Conservation (phyloP, 208 protist genomes). For the Acanthamoeba healyi region DNA sequence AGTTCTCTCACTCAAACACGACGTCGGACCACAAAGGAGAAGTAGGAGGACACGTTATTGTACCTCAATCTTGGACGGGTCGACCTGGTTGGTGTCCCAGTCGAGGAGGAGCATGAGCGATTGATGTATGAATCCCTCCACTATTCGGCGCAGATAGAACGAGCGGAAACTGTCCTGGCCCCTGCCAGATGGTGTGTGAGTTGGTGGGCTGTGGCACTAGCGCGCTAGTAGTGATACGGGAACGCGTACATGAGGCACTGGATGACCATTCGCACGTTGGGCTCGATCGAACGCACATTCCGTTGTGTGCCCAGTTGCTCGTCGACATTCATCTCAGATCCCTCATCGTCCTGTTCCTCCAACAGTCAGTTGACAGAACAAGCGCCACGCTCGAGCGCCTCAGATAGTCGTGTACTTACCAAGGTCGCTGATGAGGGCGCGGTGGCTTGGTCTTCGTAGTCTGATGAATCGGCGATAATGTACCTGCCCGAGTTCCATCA, state of each 20-base stretch:
- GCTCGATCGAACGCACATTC: not conserved
- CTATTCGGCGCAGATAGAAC: not conserved
- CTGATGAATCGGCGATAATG: not conserved
- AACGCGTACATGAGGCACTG: not conserved
- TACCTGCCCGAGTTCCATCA: not conserved
- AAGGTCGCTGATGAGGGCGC: not conserved
- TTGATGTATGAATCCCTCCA: conserved; percentile 3
- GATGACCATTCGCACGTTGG: not conserved
- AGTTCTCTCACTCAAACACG: not conserved
- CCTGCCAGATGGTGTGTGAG: not conserved
- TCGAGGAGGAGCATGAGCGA: conserved; percentile 6
- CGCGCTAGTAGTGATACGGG: not conserved
- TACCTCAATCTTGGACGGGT: not conserved
- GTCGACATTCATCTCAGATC: not conserved
- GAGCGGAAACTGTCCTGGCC: not conserved
- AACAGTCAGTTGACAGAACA: no score
- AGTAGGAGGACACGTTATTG: not conserved
- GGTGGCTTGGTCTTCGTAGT: conserved; percentile 5
- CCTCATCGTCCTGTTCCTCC: not conserved
- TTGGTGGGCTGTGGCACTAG: not conserved
- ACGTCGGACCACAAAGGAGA: no score
- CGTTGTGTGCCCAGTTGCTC: conserved; percentile 9
- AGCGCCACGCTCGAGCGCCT: no score
- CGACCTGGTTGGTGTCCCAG: conserved; percentile 21
- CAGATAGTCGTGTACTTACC: no score